Percentiles rank a stretch among this genome's conserved stretches.
Evolutionary conservation across 2,329 filamentous ascomycete species (phyloP).

Genomic region (Colletotrichum somersetense): DNA sequence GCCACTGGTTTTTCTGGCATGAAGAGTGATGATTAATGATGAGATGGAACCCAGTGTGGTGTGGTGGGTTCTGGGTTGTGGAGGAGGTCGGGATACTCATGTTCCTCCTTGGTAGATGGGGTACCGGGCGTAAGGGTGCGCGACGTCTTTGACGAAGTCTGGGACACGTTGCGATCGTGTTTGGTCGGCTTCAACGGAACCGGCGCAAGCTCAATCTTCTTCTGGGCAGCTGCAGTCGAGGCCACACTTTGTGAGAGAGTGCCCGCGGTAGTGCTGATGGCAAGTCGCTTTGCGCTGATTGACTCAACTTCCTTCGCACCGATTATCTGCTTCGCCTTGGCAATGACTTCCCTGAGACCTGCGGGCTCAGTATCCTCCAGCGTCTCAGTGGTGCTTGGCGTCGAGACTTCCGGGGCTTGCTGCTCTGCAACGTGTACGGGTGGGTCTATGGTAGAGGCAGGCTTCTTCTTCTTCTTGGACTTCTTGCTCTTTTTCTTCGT

Average conservation of each 20-base stretch:
- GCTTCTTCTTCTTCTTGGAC: constrained; percentile 46
- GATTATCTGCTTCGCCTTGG: neutral
- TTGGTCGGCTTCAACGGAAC: constrained; percentile 18
- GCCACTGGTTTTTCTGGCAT: no score
- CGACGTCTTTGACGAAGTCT: constrained; percentile 23
- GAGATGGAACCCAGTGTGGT: no score
- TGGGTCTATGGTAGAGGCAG: neutral
- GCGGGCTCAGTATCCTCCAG: neutral
- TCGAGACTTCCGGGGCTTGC: neutral
- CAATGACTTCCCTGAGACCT: neutral
- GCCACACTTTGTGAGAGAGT: neutral
- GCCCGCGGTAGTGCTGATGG: neutral
- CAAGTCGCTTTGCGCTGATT: neutral
- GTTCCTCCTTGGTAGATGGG: constrained; percentile 8
- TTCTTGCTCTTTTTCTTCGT: constrained; percentile 42
- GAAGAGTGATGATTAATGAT: no score
- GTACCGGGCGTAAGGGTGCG: constrained; percentile 24
- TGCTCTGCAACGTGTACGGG: neutral
- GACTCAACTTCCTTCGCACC: neutral
- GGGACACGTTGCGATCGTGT: constrained; percentile 18
- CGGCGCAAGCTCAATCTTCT: constrained; percentile 29
- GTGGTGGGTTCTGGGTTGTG: no score
- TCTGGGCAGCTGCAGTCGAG: neutral
- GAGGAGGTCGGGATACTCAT: no score
- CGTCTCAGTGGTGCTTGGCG: neutral